These are phyloP conservation scores for Singerocomus rubriflavus DNA, from an alignment of 1,284 basidiomycete genomes.

Conservation along the genomic window DNA sequence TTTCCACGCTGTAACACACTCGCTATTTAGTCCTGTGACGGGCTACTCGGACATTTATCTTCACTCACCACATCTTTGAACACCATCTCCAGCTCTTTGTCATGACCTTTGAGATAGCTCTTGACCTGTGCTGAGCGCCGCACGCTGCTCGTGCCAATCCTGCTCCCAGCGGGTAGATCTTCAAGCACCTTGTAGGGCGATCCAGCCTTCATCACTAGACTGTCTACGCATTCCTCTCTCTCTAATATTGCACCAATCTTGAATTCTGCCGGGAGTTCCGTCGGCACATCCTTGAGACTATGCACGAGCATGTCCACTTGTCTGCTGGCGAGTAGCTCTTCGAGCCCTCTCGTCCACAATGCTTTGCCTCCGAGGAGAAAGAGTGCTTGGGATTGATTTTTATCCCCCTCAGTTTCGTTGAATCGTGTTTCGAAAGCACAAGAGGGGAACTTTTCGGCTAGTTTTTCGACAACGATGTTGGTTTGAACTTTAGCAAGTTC, in stretches of 20 bases:
- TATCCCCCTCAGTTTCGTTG: slow-evolving; percentile 91
- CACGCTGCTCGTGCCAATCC: slow-evolving; percentile 94
- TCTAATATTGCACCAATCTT: slow-evolving; percentile 84
- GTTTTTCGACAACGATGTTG: slow-evolving; percentile 62
- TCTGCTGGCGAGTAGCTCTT: slow-evolving; percentile 72
- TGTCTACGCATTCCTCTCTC: slow-evolving; percentile 89
- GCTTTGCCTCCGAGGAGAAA: slow-evolving; percentile 84
- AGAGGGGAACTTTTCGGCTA: slow-evolving; percentile 48
- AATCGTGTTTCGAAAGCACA: slow-evolving; percentile 69
- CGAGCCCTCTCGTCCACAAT: slow-evolving; percentile 95
- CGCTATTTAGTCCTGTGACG: slow-evolving; percentile 6
- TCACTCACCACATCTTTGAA: slow-evolving; percentile 87
- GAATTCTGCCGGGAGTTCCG: slow-evolving; percentile 80
- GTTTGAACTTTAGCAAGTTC: slow-evolving; percentile 88
- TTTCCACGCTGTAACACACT: slow-evolving; percentile 62
- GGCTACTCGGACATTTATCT: not conserved
- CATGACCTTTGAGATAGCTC: slow-evolving; percentile 65
- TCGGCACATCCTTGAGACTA: slow-evolving; percentile 93
- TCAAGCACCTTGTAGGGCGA: slow-evolving; percentile 72
- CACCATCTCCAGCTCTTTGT: slow-evolving; percentile 41
- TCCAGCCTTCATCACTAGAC: slow-evolving; percentile 83
- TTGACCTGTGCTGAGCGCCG: slow-evolving; percentile 90
- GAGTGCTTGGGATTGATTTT: slow-evolving; percentile 81
- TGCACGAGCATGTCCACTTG: slow-evolving; percentile 93
- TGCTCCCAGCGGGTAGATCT: slow-evolving; percentile 85